Evolutionary conservation across 1,284 basidiomycete genomes (phyloP), one percentile per base, ranked within the genome.

Genomic region (Moniliophthora roreri): DNA sequence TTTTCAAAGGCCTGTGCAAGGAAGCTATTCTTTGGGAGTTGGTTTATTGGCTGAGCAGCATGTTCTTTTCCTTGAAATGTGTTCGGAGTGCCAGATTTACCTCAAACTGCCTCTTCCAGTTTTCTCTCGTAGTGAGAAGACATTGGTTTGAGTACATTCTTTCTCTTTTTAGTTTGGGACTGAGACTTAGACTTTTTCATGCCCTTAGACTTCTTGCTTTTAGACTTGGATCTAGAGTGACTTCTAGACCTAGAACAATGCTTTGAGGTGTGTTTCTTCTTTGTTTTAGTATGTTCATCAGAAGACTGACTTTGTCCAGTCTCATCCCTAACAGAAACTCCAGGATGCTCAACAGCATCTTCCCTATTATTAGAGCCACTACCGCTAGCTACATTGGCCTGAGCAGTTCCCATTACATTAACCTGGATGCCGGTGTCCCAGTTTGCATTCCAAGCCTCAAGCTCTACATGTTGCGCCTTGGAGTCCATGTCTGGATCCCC

Each of bases 11-110:
- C 3, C 24, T n/a, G 3, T n/a, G 18, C 50, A 8, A 51, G 18
- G n/a, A 28, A 21, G 24, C 50, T 51, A 15, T 45, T 45, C 4
- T n/a, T 9, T 1, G 50, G 50, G 2, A 51, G 26, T 36, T 51
- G 50, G 15, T 42, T 36, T 1, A 36, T 28, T 13, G 39, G 47
- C 18, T 49, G 42, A 23, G 23, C 20, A 26, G 13, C 40, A 11
- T 32, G 24, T 10, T 45, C 42, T 15, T n/a, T 6, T 2, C 7
- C 21, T 16, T 39, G 28, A n/a, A 8, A n/a, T 23, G 20, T 16
- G 13, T 4, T 16, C 21, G 39, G 46, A 21, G 39, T 39, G n/a
- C 32, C 18, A 6, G 34, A 34, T 24, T 16, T 23, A 13, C 35
- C 35, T 23, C 18, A 15, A 45, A 11, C 10, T 5, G 21, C 20